Percentiles rank a stretch among this genome's conserved stretches.
Conservation (phyloP, 2,329 filamentous ascomycete species). For the Fusarium luffae region DNA sequence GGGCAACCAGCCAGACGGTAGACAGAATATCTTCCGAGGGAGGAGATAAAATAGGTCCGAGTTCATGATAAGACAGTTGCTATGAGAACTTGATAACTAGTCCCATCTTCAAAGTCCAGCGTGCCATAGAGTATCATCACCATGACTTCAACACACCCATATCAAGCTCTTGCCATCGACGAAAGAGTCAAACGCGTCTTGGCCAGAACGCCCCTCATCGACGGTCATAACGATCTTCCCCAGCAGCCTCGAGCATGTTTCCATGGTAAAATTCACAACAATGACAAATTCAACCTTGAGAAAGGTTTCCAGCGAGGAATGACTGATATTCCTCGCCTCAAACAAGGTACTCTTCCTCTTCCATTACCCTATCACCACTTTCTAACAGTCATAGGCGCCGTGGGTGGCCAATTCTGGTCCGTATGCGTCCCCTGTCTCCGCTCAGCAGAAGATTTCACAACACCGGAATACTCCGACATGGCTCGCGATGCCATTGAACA, state of each 20-base stretch:
- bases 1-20: not conserved
- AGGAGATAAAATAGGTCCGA: not conserved
- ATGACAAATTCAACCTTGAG: not conserved
- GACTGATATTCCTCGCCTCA: not conserved
- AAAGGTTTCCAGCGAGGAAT: constrained; percentile 4
- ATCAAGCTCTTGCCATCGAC: not conserved
- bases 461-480: constrained; percentile 9
- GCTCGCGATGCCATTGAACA: constrained; percentile 4
- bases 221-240: constrained; percentile 1
- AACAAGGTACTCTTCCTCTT: not conserved
- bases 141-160: not conserved
- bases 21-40: not conserved
- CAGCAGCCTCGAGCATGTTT: constrained; percentile 9
- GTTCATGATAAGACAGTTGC: not conserved
- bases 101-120: too few relatives aligned
- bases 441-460: constrained; percentile 9
- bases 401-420: constrained; percentile 8
- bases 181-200: constrained; percentile 11
- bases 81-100: fast-evolving
- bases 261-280: not conserved
- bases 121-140: too few relatives aligned
- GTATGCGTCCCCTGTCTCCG: constrained; percentile 9
- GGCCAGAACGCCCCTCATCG: not conserved
- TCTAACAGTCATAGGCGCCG: too few relatives aligned
- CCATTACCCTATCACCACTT: fast-evolving